Base-by-base conservation (phyloP, 768 basidiomycete genomes). In the Gymnopilus junonius region DNA sequence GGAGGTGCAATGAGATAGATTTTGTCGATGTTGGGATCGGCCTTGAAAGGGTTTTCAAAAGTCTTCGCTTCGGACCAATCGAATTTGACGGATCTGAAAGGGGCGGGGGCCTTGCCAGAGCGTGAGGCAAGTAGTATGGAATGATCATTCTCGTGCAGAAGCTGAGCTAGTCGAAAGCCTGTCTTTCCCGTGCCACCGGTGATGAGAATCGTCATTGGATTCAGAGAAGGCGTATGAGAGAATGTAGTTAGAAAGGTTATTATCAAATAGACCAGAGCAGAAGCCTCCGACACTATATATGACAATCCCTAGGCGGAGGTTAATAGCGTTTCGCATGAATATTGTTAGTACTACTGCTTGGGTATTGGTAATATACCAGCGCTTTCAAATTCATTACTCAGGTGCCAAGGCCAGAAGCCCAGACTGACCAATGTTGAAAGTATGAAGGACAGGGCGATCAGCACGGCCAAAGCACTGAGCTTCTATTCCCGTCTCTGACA, bases 131-230 rank as follows among this genome's bases (percentile, higher is more conserved):
- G 43, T 37, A 79, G 59, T 15, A 76, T 60, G 2, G 72, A 63
- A 17, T 72, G 65, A 1, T 71, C 67, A 4, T 74, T 68, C 8
- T 61, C 51, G 4, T 72, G 63, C 1, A 79, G 65, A 11, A 73
- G 69, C 2, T 62, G 68, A 5, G 77, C 73, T 3, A 76, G 69
- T 17, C 64, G 68, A 1, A 63, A 56, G 3, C 73, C 70, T 4
- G 76, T 75, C 37, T 75, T 76, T 8, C 77, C 78, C 10, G 76
- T 77, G n/a, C 75, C 78, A 3, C 77, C 78, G 53, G 69, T 74
- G 64, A 78, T 62, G n/a, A 78, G 71, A 35, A 73, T 76, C n/a
- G 76, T 73, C 75, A 77, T 76, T 37, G n/a, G n/a, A n/a, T 14
- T 21, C 1, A 57, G 35, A n/a, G 34, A n/a, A 14, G 31, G 23